Conservation (phyloP, 1,139 yeast genomes). For the Wickerhamiella infanticola region DNA sequence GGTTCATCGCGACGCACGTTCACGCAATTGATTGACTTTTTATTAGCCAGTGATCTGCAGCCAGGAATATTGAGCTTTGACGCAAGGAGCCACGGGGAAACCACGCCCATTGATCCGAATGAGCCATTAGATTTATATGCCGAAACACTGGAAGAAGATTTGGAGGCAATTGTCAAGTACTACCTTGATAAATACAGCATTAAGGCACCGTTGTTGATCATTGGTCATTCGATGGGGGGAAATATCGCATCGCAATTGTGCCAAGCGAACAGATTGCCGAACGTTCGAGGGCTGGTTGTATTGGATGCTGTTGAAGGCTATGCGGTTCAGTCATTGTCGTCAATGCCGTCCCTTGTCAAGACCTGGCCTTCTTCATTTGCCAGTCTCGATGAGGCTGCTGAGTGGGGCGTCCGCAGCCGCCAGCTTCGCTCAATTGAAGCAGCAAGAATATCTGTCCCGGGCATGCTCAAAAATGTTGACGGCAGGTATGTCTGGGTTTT, state of each 20-base stretch:
- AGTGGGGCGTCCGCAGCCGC: slow-evolving; percentile 49
- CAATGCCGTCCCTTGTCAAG: slow-evolving; percentile 50
- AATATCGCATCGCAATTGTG: slow-evolving; percentile 49
- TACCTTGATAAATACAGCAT: slow-evolving; percentile 15
- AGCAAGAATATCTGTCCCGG: slow-evolving; percentile 67
- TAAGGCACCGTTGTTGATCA: slow-evolving; percentile 31
- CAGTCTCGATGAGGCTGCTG: slow-evolving; percentile 44
- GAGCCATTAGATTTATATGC: slow-evolving; percentile 30
- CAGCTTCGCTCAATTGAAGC: slow-evolving; percentile 40
- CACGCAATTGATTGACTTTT: slow-evolving; percentile 34
- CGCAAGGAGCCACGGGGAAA: slow-evolving; percentile 67
- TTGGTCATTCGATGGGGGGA: slow-evolving; percentile 94
- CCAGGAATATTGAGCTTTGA: slow-evolving; percentile 45
- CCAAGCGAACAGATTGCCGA: slow-evolving; percentile 8
- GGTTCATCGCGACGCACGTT: slow-evolving; percentile 80
- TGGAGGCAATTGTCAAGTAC: slow-evolving; percentile 31
- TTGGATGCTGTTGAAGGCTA: slow-evolving; percentile 91
- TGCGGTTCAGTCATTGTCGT: slow-evolving; percentile 51
- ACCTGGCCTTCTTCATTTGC: slow-evolving; percentile 47
- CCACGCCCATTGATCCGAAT: slow-evolving; percentile 15
- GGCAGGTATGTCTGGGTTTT: slow-evolving; percentile 40
- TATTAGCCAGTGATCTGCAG: slow-evolving; percentile 17
- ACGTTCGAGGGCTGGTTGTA: slow-evolving; percentile 45
- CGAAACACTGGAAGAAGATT: slow-evolving; percentile 41
- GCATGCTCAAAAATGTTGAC: slow-evolving; percentile 28